Evolutionary conservation across 2,329 filamentous ascomycete species (phyloP).

Genomic region (Botrytis hyacinthi): DNA sequence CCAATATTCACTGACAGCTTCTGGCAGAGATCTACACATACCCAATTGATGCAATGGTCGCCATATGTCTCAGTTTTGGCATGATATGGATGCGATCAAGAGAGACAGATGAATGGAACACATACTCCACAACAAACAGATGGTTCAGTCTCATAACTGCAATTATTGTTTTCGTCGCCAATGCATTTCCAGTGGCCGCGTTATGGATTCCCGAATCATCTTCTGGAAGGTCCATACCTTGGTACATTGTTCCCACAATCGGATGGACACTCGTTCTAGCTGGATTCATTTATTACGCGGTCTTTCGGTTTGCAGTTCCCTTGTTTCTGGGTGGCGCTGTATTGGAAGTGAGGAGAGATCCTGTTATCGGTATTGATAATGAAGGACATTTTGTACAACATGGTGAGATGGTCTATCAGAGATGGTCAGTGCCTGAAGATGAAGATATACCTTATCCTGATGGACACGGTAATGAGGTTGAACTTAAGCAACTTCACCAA

Average conservation of each 20-base stretch:
- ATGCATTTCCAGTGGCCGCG: neutral
- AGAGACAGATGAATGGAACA: slow-evolving; percentile 9
- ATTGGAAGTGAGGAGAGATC: slow-evolving; percentile 3
- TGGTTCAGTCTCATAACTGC: slow-evolving; percentile 18
- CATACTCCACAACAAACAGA: neutral
- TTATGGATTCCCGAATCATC: slow-evolving; percentile 12
- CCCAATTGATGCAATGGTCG: slow-evolving; percentile 41
- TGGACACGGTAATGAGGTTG: neutral
- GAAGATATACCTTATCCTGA: neutral
- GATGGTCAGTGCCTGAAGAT: slow-evolving; percentile 16
- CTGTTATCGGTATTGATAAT: neutral
- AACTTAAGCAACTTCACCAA: neutral
- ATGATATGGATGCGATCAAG: slow-evolving; percentile 13
- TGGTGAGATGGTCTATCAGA: slow-evolving; percentile 18
- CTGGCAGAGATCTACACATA: slow-evolving; percentile 41
- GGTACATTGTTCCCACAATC: slow-evolving; percentile 20
- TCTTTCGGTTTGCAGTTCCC: slow-evolving; percentile 6
- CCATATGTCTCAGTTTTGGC: slow-evolving; percentile 24
- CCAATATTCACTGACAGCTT: slow-evolving; percentile 35
- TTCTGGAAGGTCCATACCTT: slow-evolving; percentile 1
- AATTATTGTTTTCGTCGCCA: slow-evolving; percentile 17
- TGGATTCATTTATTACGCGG: slow-evolving; percentile 6
- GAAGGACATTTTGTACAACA: slow-evolving; percentile 12
- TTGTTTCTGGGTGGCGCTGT: neutral
- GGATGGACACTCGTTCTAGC: slow-evolving; percentile 12